phyloP scores from a whole-genome alignment of 208 protist species.

The Acanthamoeba culbertsoni region DNA sequence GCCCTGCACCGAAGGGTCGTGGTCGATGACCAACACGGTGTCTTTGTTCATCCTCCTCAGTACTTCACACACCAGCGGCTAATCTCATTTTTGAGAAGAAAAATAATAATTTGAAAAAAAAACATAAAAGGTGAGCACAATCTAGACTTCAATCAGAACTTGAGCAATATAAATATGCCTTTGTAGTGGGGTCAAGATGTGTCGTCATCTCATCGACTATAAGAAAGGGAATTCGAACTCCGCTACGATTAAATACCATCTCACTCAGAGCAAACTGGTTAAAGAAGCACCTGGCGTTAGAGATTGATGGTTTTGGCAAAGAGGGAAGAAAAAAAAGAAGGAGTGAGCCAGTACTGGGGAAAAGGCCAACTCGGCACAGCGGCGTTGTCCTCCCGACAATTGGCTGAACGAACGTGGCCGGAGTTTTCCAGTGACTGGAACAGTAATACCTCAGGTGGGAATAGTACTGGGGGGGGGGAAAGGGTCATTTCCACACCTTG shows the following conservation, averaged over 20 bases:
- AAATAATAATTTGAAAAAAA: not conserved
- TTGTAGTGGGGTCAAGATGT: conserved; percentile 60
- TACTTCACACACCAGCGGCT: conserved; percentile 60
- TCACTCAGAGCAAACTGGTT: conserved; percentile 64
- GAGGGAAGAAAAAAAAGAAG: not conserved
- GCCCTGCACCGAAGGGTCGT: conserved; percentile 64
- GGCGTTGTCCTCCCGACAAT: conserved; percentile 63
- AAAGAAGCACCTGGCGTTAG: not conserved
- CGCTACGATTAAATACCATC: conserved; percentile 65
- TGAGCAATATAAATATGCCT: conserved; percentile 57
- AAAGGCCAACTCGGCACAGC: conserved; percentile 66
- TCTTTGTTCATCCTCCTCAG: conserved; percentile 59
- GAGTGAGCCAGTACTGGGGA: not conserved
- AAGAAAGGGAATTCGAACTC: conserved; percentile 28
- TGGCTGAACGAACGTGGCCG: conserved; percentile 46
- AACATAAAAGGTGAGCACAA: not conserved
- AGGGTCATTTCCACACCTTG: not conserved
- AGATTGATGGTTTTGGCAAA: no score
- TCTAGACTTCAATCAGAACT: not conserved
- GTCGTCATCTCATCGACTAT: conserved; percentile 68
- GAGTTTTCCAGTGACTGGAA: not conserved
- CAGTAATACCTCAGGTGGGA: no score
- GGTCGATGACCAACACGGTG: conserved; percentile 66
- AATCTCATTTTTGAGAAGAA: not conserved
- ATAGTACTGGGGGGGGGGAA: no score